phyloP scores from a whole-genome alignment of 2,329 filamentous ascomycete species.

The Ophiostoma himal-ulmi region DNA sequence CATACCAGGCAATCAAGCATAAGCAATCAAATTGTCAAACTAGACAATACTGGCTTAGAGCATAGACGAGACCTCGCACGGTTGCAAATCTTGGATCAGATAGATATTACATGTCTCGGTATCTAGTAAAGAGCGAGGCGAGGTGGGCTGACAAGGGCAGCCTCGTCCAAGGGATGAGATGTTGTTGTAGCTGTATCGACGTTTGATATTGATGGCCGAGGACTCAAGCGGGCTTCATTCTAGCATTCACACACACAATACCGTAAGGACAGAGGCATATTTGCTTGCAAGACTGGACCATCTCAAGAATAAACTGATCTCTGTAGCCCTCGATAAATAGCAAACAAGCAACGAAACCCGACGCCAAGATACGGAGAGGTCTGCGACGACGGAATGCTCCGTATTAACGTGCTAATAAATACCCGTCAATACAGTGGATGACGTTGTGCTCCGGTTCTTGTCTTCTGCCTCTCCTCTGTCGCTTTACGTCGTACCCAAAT shows the following conservation, averaged over 20 bases:
- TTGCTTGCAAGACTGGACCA: no score
- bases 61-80: neutral
- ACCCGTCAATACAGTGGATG: neutral
- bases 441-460: neutral
- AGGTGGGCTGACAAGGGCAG: slow-evolving; percentile 1
- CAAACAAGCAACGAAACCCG: neutral
- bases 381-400: neutral
- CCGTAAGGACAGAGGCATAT: no score
- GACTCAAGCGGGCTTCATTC: no score
- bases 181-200: neutral
- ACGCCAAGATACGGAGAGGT: neutral
- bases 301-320: neutral
- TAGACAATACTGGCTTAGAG: neutral
- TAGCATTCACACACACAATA: no score
- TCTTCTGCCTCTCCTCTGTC: neutral
- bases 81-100: neutral
- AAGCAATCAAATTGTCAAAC: neutral
- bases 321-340: neutral
- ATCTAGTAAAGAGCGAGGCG: slow-evolving; percentile 1
- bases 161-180: neutral
- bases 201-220: no score
- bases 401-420: slow-evolving; percentile 5
- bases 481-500: neutral
- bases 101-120: neutral
- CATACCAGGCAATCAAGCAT: neutral